These are phyloP conservation scores for Ciborinia camelliae DNA, from an alignment of 2,329 filamentous ascomycete genomes.

Conservation along the genomic window DNA sequence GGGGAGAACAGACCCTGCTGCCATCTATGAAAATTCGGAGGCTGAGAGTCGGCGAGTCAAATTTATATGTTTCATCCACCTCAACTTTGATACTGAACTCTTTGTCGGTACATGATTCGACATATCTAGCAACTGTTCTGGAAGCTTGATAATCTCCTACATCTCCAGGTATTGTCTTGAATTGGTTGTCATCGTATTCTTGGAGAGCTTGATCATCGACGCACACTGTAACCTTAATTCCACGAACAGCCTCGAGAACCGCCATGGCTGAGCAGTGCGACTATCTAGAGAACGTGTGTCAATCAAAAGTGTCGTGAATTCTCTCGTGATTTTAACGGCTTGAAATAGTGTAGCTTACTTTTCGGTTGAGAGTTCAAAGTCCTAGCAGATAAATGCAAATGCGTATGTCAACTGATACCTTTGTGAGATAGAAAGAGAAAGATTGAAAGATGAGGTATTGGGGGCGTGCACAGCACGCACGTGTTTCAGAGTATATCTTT, in stretches of 20 bases:
- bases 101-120: not conserved
- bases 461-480: no score
- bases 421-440: fast-evolving
- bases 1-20: no score
- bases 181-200: constrained; percentile 14
- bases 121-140: constrained; percentile 6
- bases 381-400: no score
- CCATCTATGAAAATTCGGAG: not conserved
- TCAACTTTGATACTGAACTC: not conserved
- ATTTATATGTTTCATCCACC: not conserved
- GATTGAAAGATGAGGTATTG: not conserved
- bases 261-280: not conserved
- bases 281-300: no score
- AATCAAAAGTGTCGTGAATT: not conserved
- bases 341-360: not conserved
- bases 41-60: not conserved
- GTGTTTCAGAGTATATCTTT: no score
- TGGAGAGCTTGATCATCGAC: not conserved
- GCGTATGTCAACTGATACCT: no score
- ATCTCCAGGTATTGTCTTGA: not conserved
- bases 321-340: not conserved
- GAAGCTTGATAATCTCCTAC: constrained; percentile 3
- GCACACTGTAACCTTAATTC: constrained; percentile 10
- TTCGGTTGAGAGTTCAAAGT: not conserved
- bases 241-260: not conserved